Evolutionary conservation across 169 alveolate species (phyloP), one percentile per base, ranked within the genome.

Genomic region (Plasmodium reichenowi): DNA sequence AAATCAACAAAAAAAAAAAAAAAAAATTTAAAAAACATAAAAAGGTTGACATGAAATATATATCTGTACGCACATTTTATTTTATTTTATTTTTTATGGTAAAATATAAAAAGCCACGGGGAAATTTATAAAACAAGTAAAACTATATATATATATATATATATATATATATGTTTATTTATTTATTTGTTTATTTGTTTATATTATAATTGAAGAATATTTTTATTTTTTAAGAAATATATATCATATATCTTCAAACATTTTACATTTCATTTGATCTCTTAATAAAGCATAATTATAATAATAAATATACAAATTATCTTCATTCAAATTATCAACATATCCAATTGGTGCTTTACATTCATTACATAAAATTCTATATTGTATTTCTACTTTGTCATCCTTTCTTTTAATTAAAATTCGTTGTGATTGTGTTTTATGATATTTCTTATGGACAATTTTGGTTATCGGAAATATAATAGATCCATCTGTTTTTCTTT

Each of bases 261-360:
- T 24, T 60, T 52, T 59, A 47, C 88, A 71, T 45, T 86, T 86
- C 13, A 67, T 72, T 64, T 71, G 88, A 29, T 73, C 75, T 13
- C 38, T 73, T 71, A 86, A 50, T 20, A 86, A 71, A 24, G 92
- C 15, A 72, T 86, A 86, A 29, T 72, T 52, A 54, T 86, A 86
- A 54, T 86, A 86, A 86, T 86, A 86, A 60, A 86, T 24, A 54
- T 13, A 54, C 10, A 68, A 32, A 17, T 86, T 72, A 45, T 86
- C 88, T 0, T 72, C 50, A 52, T 43, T 63, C n/a, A 86, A 74
- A 66, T 54, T 50, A 45, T 13, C 72, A 7, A 62, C 29, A 59
- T 86, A 86, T 15, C 92, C 92, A 10, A 86, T 86, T 7, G 92
- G 92, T 7, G 63, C 92, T 3, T 48, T 10, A 72, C 92, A 86